A percentile compares a stretch with the other conserved stretches of the same genome.
phyloP scores from a whole-genome alignment of 768 basidiomycete genomes.

The Cytidiella melzeri region DNA sequence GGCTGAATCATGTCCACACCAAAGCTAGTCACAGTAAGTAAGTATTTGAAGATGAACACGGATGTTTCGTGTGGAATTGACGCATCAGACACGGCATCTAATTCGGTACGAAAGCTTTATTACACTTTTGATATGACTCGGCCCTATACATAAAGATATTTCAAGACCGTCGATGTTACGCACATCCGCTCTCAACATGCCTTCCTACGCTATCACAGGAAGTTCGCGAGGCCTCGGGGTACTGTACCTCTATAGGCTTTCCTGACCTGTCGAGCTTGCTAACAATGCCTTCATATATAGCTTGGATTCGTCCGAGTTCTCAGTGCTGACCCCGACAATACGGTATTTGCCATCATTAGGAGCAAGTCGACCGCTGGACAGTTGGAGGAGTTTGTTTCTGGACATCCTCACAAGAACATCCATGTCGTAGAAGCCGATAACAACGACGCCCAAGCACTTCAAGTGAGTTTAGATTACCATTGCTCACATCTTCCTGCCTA shows the following conservation, averaged over 20 bases:
- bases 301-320: neutral
- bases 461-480: slow-evolving; percentile 17
- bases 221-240: neutral
- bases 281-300: neutral
- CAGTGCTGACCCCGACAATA: neutral
- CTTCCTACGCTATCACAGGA: neutral
- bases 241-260: neutral
- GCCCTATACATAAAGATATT: no score
- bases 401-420: slow-evolving; percentile 16
- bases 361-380: slow-evolving; percentile 1
- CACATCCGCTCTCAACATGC: no score
- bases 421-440: slow-evolving; percentile 29
- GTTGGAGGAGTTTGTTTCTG: neutral
- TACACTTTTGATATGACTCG: no score
- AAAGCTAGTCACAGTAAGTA: no score
- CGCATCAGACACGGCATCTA: no score
- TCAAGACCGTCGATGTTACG: no score
- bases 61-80: no score
- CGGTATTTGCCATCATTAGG: slow-evolving; percentile 10
- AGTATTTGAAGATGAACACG: no score
- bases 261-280: neutral
- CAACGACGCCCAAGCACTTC: slow-evolving; percentile 19
- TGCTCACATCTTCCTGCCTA: neutral
- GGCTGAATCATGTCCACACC: no score
- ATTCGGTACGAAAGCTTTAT: no score